Conservation (phyloP, 352 stramenopile genomes). For the Elongisporangium anandrum region DNA sequence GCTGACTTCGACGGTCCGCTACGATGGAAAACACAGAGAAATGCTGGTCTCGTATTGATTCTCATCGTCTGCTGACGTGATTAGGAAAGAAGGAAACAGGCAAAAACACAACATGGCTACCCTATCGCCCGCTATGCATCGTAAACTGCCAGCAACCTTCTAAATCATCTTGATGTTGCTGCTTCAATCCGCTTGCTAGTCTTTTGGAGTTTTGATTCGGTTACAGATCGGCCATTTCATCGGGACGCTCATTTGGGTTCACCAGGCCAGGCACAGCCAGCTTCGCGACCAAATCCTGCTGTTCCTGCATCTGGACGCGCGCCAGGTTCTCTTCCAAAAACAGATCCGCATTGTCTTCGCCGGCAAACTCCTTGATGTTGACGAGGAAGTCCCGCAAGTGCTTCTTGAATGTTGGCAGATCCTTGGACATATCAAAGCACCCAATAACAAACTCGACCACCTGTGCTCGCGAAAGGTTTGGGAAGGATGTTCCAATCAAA, state of each 20-base stretch:
- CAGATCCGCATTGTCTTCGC: conserved; percentile 96
- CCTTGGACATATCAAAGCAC: conserved; percentile 97
- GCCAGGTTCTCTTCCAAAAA: conserved; percentile 95
- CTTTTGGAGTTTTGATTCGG: background rate
- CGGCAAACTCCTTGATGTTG: conserved; percentile 97
- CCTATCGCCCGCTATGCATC: background rate
- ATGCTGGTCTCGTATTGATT: background rate
- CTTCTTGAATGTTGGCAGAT: conserved; percentile 97
- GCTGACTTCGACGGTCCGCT: background rate
- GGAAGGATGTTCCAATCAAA: conserved; percentile 96
- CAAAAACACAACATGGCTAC: background rate
- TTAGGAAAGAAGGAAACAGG: background rate
- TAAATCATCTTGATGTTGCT: conserved; percentile 12
- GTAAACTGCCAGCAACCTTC: background rate
- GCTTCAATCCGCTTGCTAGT: conserved; percentile 1
- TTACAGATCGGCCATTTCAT: conserved; percentile 88
- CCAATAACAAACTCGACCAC: conserved; percentile 96
- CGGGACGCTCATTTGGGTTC: conserved; percentile 87
- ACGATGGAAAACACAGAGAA: background rate
- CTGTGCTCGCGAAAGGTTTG: conserved; percentile 92
- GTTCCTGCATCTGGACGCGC: conserved; percentile 82
- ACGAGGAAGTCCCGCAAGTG: conserved; percentile 99
- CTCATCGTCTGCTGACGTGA: background rate
- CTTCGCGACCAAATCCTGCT: conserved; percentile 76
- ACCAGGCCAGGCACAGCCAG: conserved; percentile 89